phyloP scores from a whole-genome alignment of 2,329 filamentous ascomycete species.

The Leptographium radiaticola region DNA sequence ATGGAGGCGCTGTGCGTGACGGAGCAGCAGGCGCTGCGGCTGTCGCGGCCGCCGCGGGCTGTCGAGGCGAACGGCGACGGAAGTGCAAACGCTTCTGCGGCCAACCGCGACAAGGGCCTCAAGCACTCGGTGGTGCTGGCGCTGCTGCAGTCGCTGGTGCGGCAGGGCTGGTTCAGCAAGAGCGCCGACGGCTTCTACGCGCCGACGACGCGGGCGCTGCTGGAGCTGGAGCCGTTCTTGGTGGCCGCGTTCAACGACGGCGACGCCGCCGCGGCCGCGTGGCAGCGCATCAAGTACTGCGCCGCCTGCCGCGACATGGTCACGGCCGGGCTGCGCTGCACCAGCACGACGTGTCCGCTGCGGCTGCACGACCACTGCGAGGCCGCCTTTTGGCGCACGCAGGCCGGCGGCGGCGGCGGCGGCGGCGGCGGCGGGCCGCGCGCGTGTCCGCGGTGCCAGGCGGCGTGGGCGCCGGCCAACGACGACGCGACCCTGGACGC shows the following conservation, averaged over 20 bases:
- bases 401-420: constrained; percentile 24
- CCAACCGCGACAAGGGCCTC: constrained; percentile 38
- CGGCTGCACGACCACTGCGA: constrained; percentile 69
- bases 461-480: constrained; percentile 32
- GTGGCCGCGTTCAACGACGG: constrained; percentile 77
- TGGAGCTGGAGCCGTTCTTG: constrained; percentile 78
- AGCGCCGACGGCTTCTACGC: constrained; percentile 60
- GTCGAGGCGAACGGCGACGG: background rate
- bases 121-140: constrained; percentile 67
- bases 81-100: constrained; percentile 14
- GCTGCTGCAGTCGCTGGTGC: constrained; percentile 55
- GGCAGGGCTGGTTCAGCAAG: constrained; percentile 75
- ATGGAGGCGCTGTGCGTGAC: constrained; percentile 75
- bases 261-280: constrained; percentile 22
- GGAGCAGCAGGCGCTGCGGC: constrained; percentile 62
- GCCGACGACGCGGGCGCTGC: constrained; percentile 61
- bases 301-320: constrained; percentile 82
- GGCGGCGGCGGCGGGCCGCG: constrained; percentile 28
- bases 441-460: constrained; percentile 50
- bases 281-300: constrained; percentile 73
- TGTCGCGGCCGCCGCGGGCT: constrained; percentile 39
- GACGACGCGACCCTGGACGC: background rate
- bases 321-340: constrained; percentile 70
- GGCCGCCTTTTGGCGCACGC: constrained; percentile 56
- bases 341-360: constrained; percentile 50